phyloP scores from a whole-genome alignment of 169 alveolate genomes.

The Blepharisma undulans region DNA sequence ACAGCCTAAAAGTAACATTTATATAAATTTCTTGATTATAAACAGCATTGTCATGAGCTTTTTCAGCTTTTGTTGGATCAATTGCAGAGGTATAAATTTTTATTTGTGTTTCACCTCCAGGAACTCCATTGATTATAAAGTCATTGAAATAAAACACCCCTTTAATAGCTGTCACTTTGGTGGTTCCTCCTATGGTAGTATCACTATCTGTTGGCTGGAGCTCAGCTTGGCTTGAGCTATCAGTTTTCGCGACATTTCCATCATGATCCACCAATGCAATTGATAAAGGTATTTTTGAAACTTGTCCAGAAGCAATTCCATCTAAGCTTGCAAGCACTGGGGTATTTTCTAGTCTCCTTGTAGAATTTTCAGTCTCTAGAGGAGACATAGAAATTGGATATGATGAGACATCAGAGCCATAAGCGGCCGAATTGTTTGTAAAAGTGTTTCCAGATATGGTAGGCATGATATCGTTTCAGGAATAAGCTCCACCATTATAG shows the following conservation, averaged over 20 bases:
- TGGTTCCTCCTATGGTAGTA: constrained; percentile 17
- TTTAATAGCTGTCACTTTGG: neutral
- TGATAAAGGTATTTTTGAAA: neutral
- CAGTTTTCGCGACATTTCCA: constrained; percentile 15
- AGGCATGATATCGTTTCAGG: neutral
- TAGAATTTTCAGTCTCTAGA: neutral
- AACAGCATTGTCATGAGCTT: neutral
- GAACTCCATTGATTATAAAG: neutral
- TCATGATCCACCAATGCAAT: neutral
- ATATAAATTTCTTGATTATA: neutral
- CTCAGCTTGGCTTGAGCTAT: neutral
- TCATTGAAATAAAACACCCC: constrained; percentile 3
- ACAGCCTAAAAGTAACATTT: neutral
- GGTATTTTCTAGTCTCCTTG: neutral
- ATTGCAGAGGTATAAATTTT: neutral
- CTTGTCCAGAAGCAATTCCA: neutral
- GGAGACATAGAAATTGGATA: neutral
- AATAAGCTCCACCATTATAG: constrained; percentile 5
- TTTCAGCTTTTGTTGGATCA: neutral
- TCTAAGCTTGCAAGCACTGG: neutral
- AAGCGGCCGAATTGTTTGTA: neutral
- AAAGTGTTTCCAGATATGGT: neutral
- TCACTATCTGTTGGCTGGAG: neutral
- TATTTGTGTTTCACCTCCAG: neutral
- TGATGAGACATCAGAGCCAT: constrained; percentile 12